Base-by-base conservation (phyloP, 139 green algal genomes). In the Diplosphaera chodatii region DNA sequence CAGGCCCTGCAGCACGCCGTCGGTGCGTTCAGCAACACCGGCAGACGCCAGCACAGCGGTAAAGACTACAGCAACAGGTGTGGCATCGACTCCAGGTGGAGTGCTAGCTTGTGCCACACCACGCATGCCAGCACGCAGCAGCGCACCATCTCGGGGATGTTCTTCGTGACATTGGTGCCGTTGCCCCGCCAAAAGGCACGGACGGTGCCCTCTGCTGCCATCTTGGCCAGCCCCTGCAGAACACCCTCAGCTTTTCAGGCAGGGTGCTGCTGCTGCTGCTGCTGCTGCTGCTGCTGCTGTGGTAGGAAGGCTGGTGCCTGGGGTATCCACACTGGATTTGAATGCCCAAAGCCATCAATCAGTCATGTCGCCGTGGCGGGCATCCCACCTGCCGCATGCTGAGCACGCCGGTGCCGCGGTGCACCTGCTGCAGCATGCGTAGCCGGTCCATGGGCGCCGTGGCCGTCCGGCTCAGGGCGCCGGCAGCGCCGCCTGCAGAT, bases 391-490 rank as follows among this genome's bases (percentile, higher is more conserved):
- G 48, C 41, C 40, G 6, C n/a, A 73, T 48, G 48, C 22, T 55
- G 6, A 73, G 18, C 4, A 13, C 10, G 32, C n/a, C 3, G 48
- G 68, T 23, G 28, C 37, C 48, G 27, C 28, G 4, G 28, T 48
- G 29, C n/a, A 64, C 69, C 32, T 84, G 79, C 56, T 80, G 29
- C 23, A 86, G 67, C 29, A 78, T 76, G 66, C 80, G 83, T 16
- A 86, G 62, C 29, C 81, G 67, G 68, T 87, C 81, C 23, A 87
- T 71, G 1, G 81, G 81, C 40, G 81, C 81, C 2, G 81, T 87
- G 21, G 69, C 67, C 0, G 75, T 82, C 18, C 81, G 71, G 55
- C 62, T 78, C 20, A 87, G 70, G 1, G 74, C 82, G 10, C 76
- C 82, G 13, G 82, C 78, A 6, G 79, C 31, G 10, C 67, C 80